Evolutionary conservation across 2,329 filamentous ascomycete species (phyloP).

Genomic region (Cephalotrichum gorgonifer): DNA sequence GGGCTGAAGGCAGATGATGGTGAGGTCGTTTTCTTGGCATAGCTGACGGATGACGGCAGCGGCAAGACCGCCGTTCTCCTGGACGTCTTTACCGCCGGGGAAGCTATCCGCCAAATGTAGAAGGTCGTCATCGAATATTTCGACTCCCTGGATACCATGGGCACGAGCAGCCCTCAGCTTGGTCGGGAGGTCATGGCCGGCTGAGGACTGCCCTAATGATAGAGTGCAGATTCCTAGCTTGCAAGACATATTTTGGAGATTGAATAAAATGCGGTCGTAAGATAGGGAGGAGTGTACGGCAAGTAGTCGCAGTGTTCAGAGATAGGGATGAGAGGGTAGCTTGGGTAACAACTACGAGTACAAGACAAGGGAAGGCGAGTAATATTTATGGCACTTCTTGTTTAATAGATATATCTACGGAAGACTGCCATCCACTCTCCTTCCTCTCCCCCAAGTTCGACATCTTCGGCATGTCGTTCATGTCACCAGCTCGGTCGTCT

Average conservation of each 20-base stretch:
- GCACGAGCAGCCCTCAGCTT: conserved; percentile 60
- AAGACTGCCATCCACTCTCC: no score
- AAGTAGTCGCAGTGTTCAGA: no score
- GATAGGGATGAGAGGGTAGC: no score
- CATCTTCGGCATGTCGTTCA: no score
- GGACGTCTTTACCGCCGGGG: conserved; percentile 23
- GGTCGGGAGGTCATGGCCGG: conserved; percentile 54
- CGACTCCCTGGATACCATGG: conserved; percentile 58
- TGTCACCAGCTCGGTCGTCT: no score
- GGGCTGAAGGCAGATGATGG: conserved; percentile 61
- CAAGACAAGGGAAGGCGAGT: no score
- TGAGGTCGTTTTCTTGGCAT: conserved; percentile 43
- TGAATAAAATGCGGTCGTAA: no score
- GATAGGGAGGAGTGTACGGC: no score
- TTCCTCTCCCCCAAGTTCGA: no score
- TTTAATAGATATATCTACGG: no score
- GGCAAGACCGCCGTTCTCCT: conserved; percentile 41
- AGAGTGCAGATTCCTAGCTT: conserved; percentile 64
- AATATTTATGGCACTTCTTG: no score
- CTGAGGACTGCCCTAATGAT: conserved; percentile 60
- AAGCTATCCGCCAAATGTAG: conserved; percentile 43
- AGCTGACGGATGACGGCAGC: conserved; percentile 46
- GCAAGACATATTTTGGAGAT: conserved; percentile 32
- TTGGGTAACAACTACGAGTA: no score
- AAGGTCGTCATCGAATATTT: conserved; percentile 72